Conservation (phyloP, 1,284 basidiomycete species). For the Xerocomus cyaneibrunnescens region DNA sequence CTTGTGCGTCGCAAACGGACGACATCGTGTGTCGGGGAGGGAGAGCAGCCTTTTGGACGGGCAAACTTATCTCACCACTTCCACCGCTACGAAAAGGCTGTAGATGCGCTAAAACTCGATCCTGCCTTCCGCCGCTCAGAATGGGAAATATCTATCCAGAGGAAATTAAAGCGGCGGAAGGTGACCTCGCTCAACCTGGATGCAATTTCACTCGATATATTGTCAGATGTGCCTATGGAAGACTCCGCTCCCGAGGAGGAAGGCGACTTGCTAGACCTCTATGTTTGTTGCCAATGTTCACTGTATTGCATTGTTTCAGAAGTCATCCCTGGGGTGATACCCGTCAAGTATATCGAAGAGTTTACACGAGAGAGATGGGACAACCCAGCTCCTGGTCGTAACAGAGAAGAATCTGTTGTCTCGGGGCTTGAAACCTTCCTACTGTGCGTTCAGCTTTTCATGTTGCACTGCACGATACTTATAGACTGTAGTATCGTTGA, state of each 20-base stretch:
- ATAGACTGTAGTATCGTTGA: slow-evolving; percentile 56
- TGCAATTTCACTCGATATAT: slow-evolving; percentile 28
- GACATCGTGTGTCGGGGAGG: slow-evolving; percentile 51
- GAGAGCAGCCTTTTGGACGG: slow-evolving; percentile 44
- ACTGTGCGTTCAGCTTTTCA: slow-evolving; percentile 41
- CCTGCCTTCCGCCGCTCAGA: slow-evolving; percentile 59
- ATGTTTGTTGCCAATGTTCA: slow-evolving; percentile 79
- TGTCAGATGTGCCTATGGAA: slow-evolving; percentile 37
- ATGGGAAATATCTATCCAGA: slow-evolving; percentile 51
- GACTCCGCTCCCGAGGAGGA: slow-evolving; percentile 40
- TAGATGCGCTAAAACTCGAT: slow-evolving; percentile 62
- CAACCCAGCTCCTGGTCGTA: slow-evolving; percentile 42
- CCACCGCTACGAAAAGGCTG: slow-evolving; percentile 65
- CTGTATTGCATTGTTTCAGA: slow-evolving; percentile 67
- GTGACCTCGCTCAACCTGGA: slow-evolving; percentile 38
- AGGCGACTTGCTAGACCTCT: slow-evolving; percentile 69
- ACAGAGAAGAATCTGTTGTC: slow-evolving; percentile 50
- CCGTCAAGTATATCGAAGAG: slow-evolving; percentile 49
- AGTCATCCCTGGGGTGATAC: slow-evolving; percentile 69
- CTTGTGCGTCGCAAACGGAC: slow-evolving; percentile 49
- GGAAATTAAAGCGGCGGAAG: slow-evolving; percentile 51
- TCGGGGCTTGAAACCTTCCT: slow-evolving; percentile 66
- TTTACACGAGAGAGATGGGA: slow-evolving; percentile 42
- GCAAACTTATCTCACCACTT: slow-evolving; percentile 77
- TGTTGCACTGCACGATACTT: slow-evolving; percentile 8